Base-by-base conservation (phyloP, 169 alveolate genomes). In the Plasmodium chabaudi region DNA sequence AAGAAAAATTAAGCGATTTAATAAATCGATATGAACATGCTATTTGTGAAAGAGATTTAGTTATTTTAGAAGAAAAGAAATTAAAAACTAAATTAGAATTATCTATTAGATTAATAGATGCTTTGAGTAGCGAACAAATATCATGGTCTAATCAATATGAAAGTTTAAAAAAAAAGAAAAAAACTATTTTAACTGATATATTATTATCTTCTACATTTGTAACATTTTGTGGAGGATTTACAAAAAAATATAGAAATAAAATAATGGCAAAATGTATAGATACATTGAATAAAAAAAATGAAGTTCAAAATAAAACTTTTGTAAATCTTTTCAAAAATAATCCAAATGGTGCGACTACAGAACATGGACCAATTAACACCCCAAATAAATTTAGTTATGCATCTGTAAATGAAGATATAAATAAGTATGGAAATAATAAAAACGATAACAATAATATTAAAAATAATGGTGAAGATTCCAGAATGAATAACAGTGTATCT, bases 181-280 rank as follows among this genome's bases (percentile, higher is more conserved):
- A 94, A 39, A 97, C 97, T 21, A 92, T 97, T 47, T 94, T 95
- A 57, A 99, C 99, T 27, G 99, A 98, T 92, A 97, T 97, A 51
- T 92, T 98, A 17, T 87, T 98, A 7, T 96, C 99, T 21, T 93
- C 98, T 82, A 95, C 99, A 27, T 98, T 97, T 92, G 99, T 97
- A 15, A 96, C 99, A 56, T 97, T 97, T 82, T 97, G 97, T 19
- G 99, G 99, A 10, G 98, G 98, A 70, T 97, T 98, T 96, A 97
- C 98, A 87, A 97, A 97, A 91, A 95, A 96, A 87, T 96, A 95
- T 88, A 94, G 98, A 92, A 97, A 96, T 71, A 88, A 91, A 59
- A 95, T 96, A 64, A 96, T 92, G 82, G 93, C 96, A 19, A 92
- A 93, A n/a, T 77, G 88, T 51, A 47, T 77, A 15, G 88, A 77